phyloP scores from a whole-genome alignment of 768 basidiomycete species.

The Lentinula guzmanii region DNA sequence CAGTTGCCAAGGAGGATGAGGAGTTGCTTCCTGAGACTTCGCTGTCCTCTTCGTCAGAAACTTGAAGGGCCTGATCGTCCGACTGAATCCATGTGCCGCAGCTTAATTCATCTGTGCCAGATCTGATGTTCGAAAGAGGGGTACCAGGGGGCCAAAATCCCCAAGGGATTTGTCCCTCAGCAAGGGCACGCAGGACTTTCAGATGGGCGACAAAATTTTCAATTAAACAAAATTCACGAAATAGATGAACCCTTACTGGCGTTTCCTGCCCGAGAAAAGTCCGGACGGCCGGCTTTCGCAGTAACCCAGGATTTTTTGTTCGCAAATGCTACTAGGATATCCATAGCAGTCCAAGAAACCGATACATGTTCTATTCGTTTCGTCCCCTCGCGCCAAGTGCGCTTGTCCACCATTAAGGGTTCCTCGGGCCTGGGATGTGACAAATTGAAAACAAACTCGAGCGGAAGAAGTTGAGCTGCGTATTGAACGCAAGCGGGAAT shows the following conservation, averaged over 20 bases:
- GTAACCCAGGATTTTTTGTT: conserved; percentile 78
- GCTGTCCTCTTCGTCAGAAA: conserved; percentile 22
- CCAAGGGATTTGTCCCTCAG: conserved; percentile 80
- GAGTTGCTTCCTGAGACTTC: conserved; percentile 15
- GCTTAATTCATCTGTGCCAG: conserved; percentile 49
- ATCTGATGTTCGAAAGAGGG: conserved; percentile 17
- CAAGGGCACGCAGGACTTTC: conserved; percentile 73
- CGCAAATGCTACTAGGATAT: conserved; percentile 77
- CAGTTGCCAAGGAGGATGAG: conserved; percentile 10
- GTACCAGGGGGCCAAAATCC: conserved; percentile 75
- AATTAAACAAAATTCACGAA: background rate
- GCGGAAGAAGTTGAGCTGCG: conserved; percentile 60
- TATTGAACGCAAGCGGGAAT: conserved; percentile 79
- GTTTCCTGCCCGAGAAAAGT: conserved; percentile 86
- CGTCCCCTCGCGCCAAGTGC: conserved; percentile 67
- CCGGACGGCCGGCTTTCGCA: conserved; percentile 86
- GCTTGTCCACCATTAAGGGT: conserved; percentile 49
- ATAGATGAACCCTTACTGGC: conserved; percentile 50
- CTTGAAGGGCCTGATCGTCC: conserved; percentile 16
- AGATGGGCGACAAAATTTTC: background rate
- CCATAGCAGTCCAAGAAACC: conserved; percentile 75
- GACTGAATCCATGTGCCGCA: conserved; percentile 25
- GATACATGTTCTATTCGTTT: conserved; percentile 19
- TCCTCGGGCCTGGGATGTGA: conserved; percentile 40
- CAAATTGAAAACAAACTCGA: conserved; percentile 67